phyloP scores from a whole-genome alignment of 225 moss, liverwort and hornwort genomes.

The Antitrichia curtipendula region DNA sequence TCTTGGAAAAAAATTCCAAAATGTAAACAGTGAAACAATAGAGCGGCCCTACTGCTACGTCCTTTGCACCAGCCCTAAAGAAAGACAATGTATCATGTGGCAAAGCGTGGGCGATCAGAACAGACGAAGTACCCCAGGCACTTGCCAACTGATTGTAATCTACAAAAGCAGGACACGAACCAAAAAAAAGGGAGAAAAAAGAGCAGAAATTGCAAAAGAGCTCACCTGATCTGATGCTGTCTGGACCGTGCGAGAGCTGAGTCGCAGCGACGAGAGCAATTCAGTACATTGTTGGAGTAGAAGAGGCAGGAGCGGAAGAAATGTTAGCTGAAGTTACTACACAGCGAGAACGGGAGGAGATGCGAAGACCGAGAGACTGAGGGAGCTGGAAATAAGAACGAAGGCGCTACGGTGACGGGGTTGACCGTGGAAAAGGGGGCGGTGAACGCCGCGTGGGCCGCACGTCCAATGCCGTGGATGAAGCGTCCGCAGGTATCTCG shows the following conservation, averaged over 20 bases:
- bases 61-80: background rate
- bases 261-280: background rate
- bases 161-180: background rate
- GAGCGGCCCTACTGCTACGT: background rate
- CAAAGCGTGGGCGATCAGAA: background rate
- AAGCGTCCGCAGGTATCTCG: background rate
- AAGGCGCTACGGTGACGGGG: background rate
- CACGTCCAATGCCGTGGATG: background rate
- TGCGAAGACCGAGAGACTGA: background rate
- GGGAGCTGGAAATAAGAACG: background rate
- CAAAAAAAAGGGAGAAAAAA: background rate
- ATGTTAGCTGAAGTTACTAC: too few relatives aligned
- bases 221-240: background rate
- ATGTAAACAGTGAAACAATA: background rate
- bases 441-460: background rate
- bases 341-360: background rate
- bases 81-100: background rate
- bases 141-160: background rate
- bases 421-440: background rate
- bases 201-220: background rate
- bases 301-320: background rate
- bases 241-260: background rate
- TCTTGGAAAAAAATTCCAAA: background rate
- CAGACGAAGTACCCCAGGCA: background rate
- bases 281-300: background rate